Percentiles rank a stretch among this genome's conserved stretches.
Conservation (phyloP, 163 green algal species). For the Scenedesmus sp. region DNA sequence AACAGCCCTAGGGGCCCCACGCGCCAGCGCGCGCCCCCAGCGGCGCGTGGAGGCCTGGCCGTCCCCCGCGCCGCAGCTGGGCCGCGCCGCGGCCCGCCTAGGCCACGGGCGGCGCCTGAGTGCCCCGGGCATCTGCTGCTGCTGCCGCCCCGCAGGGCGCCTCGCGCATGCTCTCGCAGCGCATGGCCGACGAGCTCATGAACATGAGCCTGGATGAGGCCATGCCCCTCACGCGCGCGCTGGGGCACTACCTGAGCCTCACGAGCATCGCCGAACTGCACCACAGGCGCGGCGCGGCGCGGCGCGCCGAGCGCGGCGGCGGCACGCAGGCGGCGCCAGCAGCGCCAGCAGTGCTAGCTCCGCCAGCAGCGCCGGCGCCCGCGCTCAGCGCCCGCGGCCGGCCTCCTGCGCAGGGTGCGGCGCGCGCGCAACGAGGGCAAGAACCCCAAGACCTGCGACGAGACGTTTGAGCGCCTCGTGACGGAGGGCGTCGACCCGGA, state of each 20-base stretch:
- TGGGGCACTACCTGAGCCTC: slow-evolving; percentile 93
- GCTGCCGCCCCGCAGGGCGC: slow-evolving; percentile 52
- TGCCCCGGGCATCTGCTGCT: too few relatives aligned
- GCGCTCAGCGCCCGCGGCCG: not conserved
- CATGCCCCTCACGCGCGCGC: slow-evolving; percentile 82
- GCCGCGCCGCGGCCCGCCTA: too few relatives aligned
- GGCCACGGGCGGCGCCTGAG: too few relatives aligned
- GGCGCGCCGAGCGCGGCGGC: not conserved
- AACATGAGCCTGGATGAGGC: slow-evolving; percentile 84
- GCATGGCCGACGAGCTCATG: slow-evolving; percentile 83
- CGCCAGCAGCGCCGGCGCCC: not conserved
- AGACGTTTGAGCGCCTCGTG: slow-evolving; percentile 78
- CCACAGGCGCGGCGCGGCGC: slow-evolving; percentile 66
- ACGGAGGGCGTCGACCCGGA: slow-evolving; percentile 72
- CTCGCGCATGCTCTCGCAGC: slow-evolving; percentile 65
- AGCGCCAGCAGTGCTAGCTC: not conserved
- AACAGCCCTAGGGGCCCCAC: too few relatives aligned
- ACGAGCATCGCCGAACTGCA: slow-evolving; percentile 91
- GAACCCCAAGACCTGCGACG: slow-evolving; percentile 74
- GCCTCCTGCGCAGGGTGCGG: slow-evolving; percentile 67
- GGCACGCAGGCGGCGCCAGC: slow-evolving; percentile 4
- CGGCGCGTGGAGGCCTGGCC: not conserved
- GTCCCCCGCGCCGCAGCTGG: too few relatives aligned
- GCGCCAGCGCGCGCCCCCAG: not conserved
- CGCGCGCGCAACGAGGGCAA: slow-evolving; percentile 68